These are phyloP conservation scores for Geotrichum carabidarum DNA, from an alignment of 1,139 yeast genomes.

Conservation along the genomic window DNA sequence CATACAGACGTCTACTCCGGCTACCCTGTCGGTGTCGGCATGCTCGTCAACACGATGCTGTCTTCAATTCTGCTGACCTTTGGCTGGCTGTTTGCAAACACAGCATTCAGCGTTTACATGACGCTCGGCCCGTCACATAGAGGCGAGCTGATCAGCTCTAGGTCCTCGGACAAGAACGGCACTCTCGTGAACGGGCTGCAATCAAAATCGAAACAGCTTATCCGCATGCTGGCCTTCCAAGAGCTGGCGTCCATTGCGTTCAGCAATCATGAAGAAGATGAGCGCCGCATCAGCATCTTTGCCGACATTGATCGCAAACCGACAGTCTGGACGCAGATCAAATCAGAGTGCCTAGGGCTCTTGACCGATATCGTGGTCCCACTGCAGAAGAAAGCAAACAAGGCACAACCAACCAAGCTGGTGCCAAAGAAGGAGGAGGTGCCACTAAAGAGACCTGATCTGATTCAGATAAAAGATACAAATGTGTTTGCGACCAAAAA, in stretches of 20 bases:
- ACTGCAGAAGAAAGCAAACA: slow-evolving; percentile 14
- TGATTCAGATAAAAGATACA: slow-evolving; percentile 18
- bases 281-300: slow-evolving; percentile 36
- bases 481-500: slow-evolving; percentile 20
- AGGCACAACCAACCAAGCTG: slow-evolving; percentile 18
- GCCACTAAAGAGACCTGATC: not conserved
- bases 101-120: slow-evolving; percentile 65
- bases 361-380: slow-evolving; percentile 21
- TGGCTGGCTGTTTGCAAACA: slow-evolving; percentile 60
- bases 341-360: slow-evolving; percentile 25
- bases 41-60: slow-evolving; percentile 40
- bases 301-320: slow-evolving; percentile 34
- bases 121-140: slow-evolving; percentile 79
- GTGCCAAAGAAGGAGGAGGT: not conserved
- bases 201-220: slow-evolving; percentile 47
- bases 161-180: slow-evolving; percentile 57
- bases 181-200: slow-evolving; percentile 71
- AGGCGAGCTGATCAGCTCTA: slow-evolving; percentile 60
- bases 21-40: slow-evolving; percentile 40
- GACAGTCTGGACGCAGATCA: slow-evolving; percentile 27
- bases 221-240: slow-evolving; percentile 41
- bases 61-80: slow-evolving; percentile 43
- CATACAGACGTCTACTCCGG: slow-evolving; percentile 36
- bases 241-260: slow-evolving; percentile 37
- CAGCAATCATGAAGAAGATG: slow-evolving; percentile 23